Conservation (phyloP, 257 asterid species). For the Solanum etuberosum region DNA sequence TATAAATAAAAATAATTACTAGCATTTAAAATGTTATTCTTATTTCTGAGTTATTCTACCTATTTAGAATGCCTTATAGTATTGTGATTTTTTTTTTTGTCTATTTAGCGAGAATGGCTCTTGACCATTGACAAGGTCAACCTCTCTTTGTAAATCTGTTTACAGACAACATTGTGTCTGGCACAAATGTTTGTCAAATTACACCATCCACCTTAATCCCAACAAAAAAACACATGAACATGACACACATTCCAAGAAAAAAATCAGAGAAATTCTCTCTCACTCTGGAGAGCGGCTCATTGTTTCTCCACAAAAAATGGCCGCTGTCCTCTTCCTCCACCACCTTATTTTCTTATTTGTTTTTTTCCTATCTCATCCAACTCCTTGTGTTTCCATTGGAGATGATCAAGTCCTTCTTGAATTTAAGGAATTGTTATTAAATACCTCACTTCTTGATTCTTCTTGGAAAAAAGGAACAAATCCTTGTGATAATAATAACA, state of each 20-base stretch:
- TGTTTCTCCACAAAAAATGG: neutral
- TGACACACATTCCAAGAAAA: constrained; percentile 28
- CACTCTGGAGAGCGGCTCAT: constrained; percentile 41
- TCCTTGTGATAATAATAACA: constrained; percentile 33
- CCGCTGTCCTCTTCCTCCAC: constrained; percentile 1
- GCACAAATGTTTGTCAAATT: constrained; percentile 22
- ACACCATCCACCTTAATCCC: neutral
- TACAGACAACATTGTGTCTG: constrained; percentile 7
- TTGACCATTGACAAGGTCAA: constrained; percentile 16
- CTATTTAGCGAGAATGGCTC: constrained; percentile 12
- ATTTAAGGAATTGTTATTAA: constrained; percentile 38
- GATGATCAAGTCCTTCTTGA: constrained; percentile 42
- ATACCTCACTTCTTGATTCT: constrained; percentile 37
- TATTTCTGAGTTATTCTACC: too few relatives aligned
- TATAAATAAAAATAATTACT: too few relatives aligned
- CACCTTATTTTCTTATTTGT: constrained; percentile 10
- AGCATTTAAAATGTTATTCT: too few relatives aligned
- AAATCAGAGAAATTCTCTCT: constrained; percentile 16
- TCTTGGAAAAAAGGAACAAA: constrained; percentile 50
- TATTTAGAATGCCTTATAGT: too few relatives aligned
- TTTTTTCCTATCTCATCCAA: constrained; percentile 6
- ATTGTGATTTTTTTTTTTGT: too few relatives aligned
- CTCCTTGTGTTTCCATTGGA: constrained; percentile 14
- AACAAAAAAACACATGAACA: constrained; percentile 16
- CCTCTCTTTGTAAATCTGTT: constrained; percentile 16